Evolutionary conservation across 192 early-diverging fungal genomes (phyloP), one percentile per base, ranked within the genome.

Genomic region (Cladochytrium replicatum): DNA sequence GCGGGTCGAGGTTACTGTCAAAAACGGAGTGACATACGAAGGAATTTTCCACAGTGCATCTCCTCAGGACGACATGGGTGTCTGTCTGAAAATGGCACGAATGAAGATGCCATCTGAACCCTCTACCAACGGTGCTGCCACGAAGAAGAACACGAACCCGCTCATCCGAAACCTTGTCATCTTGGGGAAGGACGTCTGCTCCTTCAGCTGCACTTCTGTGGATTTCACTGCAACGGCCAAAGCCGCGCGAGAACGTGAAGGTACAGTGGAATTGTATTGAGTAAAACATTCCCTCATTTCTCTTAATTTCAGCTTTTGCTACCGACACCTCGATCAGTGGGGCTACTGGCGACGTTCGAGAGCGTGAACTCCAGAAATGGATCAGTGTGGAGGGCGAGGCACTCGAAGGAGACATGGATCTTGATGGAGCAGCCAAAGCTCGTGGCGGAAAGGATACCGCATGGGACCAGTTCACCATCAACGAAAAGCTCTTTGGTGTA

Each of bases 391-490:
- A 71, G 9, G 61, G 69, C 26, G 63, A 68, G n/a, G 49, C 46
- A 28, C 39, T 55, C 41, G 24, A 48, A 6, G 43, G 31, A 50
- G 47, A 25, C 27, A 38, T 6, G 52, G 54, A 39, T 58, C 56
- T 45, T 27, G 45, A n/a, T 13, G 41, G 31, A 29, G 38, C 17
- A 31, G 19, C 21, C 26, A n/a, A 6, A 13, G 40, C 11, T 29
- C 64, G 11, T 50, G 51, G 7, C 72, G 63, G 17, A 61, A 66
- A n/a, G 64, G 60, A 38, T 34, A 42, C 42, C 45, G 54, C 63
- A 15, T 99, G 96, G 96, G 92, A 99, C 64, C 96, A 99, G 62
- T 99, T 99, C 78, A 86, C 80, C 3, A 84, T 76, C 2, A 99
- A 99, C 55, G 89, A 94, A 62, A 61, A 71, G 50, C 72, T 89